These are phyloP conservation scores for Shiraia bambusicola DNA, from an alignment of 2,329 filamentous ascomycete genomes.

Conservation along the genomic window DNA sequence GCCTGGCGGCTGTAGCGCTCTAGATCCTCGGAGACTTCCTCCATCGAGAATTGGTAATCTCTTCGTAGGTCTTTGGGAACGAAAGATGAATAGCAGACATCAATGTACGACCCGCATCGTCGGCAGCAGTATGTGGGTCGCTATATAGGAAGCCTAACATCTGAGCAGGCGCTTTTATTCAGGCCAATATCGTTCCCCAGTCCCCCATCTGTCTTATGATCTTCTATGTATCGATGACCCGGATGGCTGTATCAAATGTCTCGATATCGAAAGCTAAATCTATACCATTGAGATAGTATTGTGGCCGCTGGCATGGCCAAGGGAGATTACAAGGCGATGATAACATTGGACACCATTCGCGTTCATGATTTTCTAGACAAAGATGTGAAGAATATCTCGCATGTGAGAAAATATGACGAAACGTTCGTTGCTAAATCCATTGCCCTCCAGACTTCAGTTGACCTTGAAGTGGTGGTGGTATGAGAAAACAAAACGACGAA, in stretches of 20 bases:
- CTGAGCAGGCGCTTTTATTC: conserved; percentile 4
- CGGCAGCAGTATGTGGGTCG: conserved; percentile 25
- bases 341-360: conserved; percentile 5
- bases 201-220: conserved; percentile 12
- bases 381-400: conserved; percentile 12
- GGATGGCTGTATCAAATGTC: conserved; percentile 11
- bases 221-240: conserved; percentile 27
- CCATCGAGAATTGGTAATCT: background rate
- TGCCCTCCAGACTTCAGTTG: conserved; percentile 15
- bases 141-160: conserved; percentile 14
- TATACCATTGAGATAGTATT: conserved; percentile 21
- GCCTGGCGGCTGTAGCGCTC: conserved; percentile 9
- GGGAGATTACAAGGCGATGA: conserved; percentile 21
- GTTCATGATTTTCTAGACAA: conserved; percentile 13
- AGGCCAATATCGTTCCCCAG: conserved; percentile 14
- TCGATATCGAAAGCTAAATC: conserved; percentile 17
- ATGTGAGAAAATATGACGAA: conserved; percentile 19
- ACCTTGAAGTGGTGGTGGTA: conserved; percentile 4
- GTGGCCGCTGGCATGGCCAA: conserved; percentile 25
- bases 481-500: no score
- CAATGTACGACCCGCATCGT: conserved; percentile 24
- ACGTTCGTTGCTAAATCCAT: conserved; percentile 23
- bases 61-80: conserved; percentile 1
- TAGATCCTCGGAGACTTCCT: conserved; percentile 5
- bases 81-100: conserved; percentile 25